Evolutionary conservation across 805 yeast genomes (phyloP).

Genomic region (Priceomyces fermenticarens): DNA sequence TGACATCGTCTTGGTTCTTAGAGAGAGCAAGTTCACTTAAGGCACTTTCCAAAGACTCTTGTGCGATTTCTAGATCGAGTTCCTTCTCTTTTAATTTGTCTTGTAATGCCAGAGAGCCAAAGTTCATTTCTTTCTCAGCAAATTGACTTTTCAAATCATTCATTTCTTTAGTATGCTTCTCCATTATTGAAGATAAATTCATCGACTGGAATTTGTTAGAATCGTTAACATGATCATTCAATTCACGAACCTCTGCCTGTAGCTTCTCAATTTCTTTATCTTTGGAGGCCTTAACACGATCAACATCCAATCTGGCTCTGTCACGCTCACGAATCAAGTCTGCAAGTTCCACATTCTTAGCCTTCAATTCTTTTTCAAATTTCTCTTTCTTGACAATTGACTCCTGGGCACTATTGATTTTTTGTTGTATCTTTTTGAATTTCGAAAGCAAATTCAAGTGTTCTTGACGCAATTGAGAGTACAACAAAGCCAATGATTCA

Average conservation of each 20-base stretch:
- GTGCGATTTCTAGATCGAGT: constrained; percentile 73
- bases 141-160: constrained; percentile 50
- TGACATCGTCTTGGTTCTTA: constrained; percentile 46
- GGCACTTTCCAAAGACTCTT: constrained; percentile 76
- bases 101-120: constrained; percentile 34
- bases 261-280: constrained; percentile 63
- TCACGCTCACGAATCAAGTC: constrained; percentile 88
- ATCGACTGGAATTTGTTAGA: constrained; percentile 62
- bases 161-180: constrained; percentile 63
- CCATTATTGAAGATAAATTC: constrained; percentile 56
- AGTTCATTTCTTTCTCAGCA: constrained; percentile 25
- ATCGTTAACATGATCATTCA: constrained; percentile 55
- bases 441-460: constrained; percentile 75
- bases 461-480: constrained; percentile 89
- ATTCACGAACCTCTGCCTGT: constrained; percentile 60
- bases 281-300: constrained; percentile 61
- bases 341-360: constrained; percentile 84
- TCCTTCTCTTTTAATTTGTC: constrained; percentile 61
- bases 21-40: constrained; percentile 54
- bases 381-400: constrained; percentile 80
- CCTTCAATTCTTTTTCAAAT: constrained; percentile 76
- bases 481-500: constrained; percentile 83
- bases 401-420: constrained; percentile 87
- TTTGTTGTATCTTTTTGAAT: constrained; percentile 78
- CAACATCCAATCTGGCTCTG: constrained; percentile 80